A percentile compares a stretch with the other conserved stretches of the same genome.
These are phyloP conservation scores for Monilinia aucupariae DNA, from an alignment of 2,329 filamentous ascomycete genomes.

Conservation along the genomic window DNA sequence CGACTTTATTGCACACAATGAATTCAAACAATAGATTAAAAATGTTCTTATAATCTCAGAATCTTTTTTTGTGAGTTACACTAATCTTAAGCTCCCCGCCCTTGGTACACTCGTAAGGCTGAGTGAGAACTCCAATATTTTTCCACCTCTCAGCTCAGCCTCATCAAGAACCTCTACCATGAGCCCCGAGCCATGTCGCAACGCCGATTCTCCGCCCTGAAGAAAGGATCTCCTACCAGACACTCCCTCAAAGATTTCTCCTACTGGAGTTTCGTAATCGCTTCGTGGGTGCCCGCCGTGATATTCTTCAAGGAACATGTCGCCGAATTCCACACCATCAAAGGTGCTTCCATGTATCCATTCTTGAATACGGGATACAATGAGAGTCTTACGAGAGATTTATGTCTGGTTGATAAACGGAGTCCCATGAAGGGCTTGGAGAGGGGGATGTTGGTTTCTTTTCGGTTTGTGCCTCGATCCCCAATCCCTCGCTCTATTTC, in stretches of 20 bases:
- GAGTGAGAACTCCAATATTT: background rate
- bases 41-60: too few species aligned
- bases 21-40: too few species aligned
- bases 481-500: background rate
- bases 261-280: slow-evolving; percentile 47
- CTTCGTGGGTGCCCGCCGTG: slow-evolving; percentile 57
- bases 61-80: too few species aligned
- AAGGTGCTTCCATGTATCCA: slow-evolving; percentile 69
- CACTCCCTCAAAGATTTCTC: slow-evolving; percentile 35
- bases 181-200: slow-evolving; percentile 2
- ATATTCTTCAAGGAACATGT: slow-evolving; percentile 58
- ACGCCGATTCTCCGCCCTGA: slow-evolving; percentile 26
- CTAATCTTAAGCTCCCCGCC: too few species aligned
- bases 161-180: background rate
- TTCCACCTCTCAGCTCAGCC: background rate
- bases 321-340: slow-evolving; percentile 52
- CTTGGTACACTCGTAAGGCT: background rate
- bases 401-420: slow-evolving; percentile 56
- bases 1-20: too few species aligned
- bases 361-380: slow-evolving; percentile 64
- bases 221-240: slow-evolving; percentile 3
- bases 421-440: slow-evolving; percentile 52
- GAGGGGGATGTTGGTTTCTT: slow-evolving; percentile 70
- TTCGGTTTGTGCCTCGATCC: slow-evolving; percentile 46
- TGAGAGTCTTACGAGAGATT: slow-evolving; percentile 48